Evolutionary conservation across 768 basidiomycete genomes (phyloP).

Genomic region (Lactifluus pinguis): DNA sequence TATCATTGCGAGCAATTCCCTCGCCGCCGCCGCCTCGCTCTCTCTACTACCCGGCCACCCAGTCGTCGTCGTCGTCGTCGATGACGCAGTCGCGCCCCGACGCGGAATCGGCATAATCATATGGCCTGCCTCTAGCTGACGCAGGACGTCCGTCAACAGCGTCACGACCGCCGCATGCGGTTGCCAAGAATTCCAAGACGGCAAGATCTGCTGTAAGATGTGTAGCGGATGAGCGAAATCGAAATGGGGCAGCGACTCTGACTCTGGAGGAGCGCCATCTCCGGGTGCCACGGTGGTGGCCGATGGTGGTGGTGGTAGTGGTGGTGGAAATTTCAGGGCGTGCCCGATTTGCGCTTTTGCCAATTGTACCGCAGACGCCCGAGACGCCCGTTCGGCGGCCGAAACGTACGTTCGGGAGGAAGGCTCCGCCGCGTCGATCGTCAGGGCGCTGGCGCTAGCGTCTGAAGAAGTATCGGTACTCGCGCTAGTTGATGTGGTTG

Average conservation of each 20-base stretch:
- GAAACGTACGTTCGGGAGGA: background rate
- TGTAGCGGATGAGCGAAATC: constrained; percentile 55
- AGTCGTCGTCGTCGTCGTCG: constrained; percentile 7
- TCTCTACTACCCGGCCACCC: constrained; percentile 2
- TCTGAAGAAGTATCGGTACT: background rate
- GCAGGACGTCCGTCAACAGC: constrained; percentile 38
- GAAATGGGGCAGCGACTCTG: constrained; percentile 12
- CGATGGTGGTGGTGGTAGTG: background rate
- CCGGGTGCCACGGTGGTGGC: no score
- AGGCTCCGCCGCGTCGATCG: constrained; percentile 11
- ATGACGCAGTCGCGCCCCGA: constrained; percentile 23
- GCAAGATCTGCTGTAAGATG: constrained; percentile 53
- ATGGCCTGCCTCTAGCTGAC: constrained; percentile 42
- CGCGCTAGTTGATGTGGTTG: no score
- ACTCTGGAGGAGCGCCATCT: background rate
- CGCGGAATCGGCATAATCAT: constrained; percentile 35
- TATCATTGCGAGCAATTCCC: constrained; percentile 5
- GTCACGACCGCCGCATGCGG: constrained; percentile 46
- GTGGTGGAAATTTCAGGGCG: background rate
- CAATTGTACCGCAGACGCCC: constrained; percentile 2
- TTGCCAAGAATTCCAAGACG: constrained; percentile 56
- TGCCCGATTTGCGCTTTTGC: background rate
- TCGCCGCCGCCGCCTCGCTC: constrained; percentile 3
- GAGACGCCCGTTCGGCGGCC: constrained; percentile 1
- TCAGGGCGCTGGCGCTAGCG: constrained; percentile 2